Base-by-base conservation (phyloP, 208 protist genomes). In the Phytomonas francai region DNA sequence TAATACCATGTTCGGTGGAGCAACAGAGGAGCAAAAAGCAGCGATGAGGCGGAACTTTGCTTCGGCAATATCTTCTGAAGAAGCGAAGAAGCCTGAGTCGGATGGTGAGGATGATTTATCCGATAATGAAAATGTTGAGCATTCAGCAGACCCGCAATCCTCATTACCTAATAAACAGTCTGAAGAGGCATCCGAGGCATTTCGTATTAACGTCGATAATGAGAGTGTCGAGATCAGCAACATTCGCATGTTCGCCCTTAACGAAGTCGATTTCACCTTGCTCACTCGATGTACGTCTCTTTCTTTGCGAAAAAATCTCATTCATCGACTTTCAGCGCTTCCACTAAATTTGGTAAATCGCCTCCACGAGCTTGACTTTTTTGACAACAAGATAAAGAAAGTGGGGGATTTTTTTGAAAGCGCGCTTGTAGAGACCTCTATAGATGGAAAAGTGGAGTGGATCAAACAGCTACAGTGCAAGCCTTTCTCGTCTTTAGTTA, bases 341-440 rank as follows among this genome's bases (percentile, higher is more conserved):
- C 92, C 92, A 3, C 65, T 84, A 59, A 65, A 83, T 33, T 73
- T 96, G 29, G 79, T 79, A 0, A 57, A 70, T 19, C 79, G 84
- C 16, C 80, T 97, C 3, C 59, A 72, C 7, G 82, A 91, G 34
- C 77, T 97, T 1, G 93, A 97, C 61, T 68, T 97, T 30, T 97
- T 96, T 63, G 93, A 97, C 73, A 97, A 97, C 78, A 94, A 97
- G 64, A 84, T 97, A 58, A 71, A 74, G 9, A 92, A 87, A 61
- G 45, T 97, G 12, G 63, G 82, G 1, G 78, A 87, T 39, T 97
- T 97, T 70, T 95, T 95, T 59, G 73, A 74, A 34, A 70, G 65
- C 0, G 68, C 71, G 0, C 60, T 72, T 64, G 59, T 76, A 28
- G 60, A 63, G 22, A 51, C 67, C 25, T 45, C 67, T 0, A 30